Base-by-base conservation (phyloP, 805 yeast species). In the Debaryomyces maramus region DNA sequence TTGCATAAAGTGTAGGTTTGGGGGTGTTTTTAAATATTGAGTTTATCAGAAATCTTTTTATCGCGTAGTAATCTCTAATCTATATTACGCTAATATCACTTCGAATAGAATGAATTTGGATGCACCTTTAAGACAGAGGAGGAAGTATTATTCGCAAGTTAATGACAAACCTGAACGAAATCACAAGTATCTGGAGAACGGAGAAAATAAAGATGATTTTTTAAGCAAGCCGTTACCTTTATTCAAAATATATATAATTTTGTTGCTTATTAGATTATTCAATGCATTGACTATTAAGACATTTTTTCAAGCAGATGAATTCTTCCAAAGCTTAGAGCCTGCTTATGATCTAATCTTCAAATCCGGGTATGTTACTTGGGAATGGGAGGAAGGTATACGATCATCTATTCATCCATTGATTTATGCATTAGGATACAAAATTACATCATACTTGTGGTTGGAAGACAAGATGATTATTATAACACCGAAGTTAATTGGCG, bases 251-350 rank as follows among this genome's bases (percentile, higher is more conserved):
- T 39, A 44, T 27, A 17, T 42, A 13, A 38, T 31, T 15, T 26
- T 58, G 13, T 40, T 78, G 2, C 36, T 67, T 0, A 51, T 77
- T 14, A 64, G 97, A 26, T 45, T 83, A 7, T 22, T 77, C 51
- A 88, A 89, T 60, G 78, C 95, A 0, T 55, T 85, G 17, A 58
- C 81, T 1, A 76, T 79, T 4, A 57, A 57, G 40, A 88, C 98
- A 0, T 93, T 80, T 56, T 93, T 93, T 64, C 99, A 93, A 60
- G 91, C 99, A 0, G 99, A 93, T 60, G 99, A 93, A 61, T 93
- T 74, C 63, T 93, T 83, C 81, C 99, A 93, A 62, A 72, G 90
- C 0, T 65, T 93, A 37, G 99, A 93, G 54, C 96, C 97, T 0
- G 99, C 98, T 0, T 96, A 89, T 60, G 41, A 54, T 3, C 65